A percentile compares a stretch with the other conserved stretches of the same genome.
Conservation (phyloP, 306 rosid species). For the Cucurbita maxima region DNA sequence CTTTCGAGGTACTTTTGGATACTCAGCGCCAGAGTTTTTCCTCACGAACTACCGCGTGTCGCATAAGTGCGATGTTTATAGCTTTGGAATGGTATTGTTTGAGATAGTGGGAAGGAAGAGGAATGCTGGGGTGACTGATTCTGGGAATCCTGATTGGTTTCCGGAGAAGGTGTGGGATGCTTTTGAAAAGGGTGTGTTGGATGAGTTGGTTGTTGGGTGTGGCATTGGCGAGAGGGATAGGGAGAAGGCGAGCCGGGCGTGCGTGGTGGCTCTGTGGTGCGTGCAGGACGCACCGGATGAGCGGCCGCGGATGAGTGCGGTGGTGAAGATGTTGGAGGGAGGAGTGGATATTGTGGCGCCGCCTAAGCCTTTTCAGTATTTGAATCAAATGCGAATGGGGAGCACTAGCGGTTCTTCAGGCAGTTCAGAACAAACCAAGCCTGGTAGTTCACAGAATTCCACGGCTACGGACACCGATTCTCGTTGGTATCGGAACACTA, state of each 20-base stretch:
- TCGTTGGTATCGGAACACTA: too few relatives aligned
- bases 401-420: too few relatives aligned
- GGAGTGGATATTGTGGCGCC: conserved; percentile 21
- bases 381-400: not conserved
- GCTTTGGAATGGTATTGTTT: conserved; percentile 41
- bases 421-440: too few relatives aligned
- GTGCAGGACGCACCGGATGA: conserved; percentile 27
- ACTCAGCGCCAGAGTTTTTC: conserved; percentile 34
- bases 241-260: conserved; percentile 23
- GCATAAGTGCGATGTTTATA: conserved; percentile 38
- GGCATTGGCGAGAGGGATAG: not conserved
- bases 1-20: conserved; percentile 48
- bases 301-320: conserved; percentile 35
- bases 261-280: conserved; percentile 30
- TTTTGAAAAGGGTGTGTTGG: conserved; percentile 10
- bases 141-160: conserved; percentile 30
- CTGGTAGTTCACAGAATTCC: too few relatives aligned
- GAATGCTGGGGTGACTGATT: conserved; percentile 10
- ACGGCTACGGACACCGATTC: too few relatives aligned
- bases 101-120: conserved; percentile 33
- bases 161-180: conserved; percentile 31
- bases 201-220: not conserved
- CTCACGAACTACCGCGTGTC: conserved; percentile 31
- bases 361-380: conserved; percentile 18
- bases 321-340: conserved; percentile 48